A percentile compares a stretch with the other conserved stretches of the same genome.
Evolutionary conservation across 2,329 filamentous ascomycete species (phyloP).

Genomic region (Penicillium brevicompactum): DNA sequence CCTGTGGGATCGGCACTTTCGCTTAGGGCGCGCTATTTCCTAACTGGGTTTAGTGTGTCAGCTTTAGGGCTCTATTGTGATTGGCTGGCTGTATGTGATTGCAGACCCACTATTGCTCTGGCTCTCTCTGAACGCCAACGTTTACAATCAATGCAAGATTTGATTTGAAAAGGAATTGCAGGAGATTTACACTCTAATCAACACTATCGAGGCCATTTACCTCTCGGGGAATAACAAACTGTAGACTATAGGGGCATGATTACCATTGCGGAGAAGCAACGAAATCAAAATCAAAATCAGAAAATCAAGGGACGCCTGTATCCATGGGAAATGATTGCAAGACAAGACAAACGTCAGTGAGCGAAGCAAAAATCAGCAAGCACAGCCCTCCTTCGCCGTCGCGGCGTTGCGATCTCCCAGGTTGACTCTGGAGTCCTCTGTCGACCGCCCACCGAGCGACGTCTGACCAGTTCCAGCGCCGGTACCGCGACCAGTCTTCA

Average conservation of each 20-base stretch:
- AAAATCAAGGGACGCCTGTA: conserved; percentile 19
- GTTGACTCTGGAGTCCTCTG: conserved; percentile 71
- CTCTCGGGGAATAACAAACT: conserved; percentile 8
- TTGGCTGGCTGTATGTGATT: neutral
- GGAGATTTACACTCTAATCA: conserved; percentile 12
- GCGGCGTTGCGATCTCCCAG: conserved; percentile 72
- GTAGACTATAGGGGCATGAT: conserved; percentile 4
- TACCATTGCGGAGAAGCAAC: conserved; percentile 1
- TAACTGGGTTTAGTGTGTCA: conserved; percentile 22
- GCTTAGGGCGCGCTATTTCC: conserved; percentile 35
- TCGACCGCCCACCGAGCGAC: conserved; percentile 55
- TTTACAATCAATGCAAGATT: neutral
- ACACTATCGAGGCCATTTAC: neutral
- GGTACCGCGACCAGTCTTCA: conserved; percentile 82
- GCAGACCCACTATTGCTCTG: conserved; percentile 4
- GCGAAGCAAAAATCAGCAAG: conserved; percentile 62
- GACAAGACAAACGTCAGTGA: conserved; percentile 3
- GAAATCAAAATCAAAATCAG: conserved; percentile 1
- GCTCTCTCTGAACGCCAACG: neutral
- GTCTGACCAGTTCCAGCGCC: conserved; percentile 62
- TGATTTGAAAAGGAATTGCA: neutral
- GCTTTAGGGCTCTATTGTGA: conserved; percentile 10
- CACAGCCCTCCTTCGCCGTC: conserved; percentile 86
- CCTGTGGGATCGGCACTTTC: conserved; percentile 36
- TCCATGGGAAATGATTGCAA: conserved; percentile 21